These are phyloP conservation scores for Turnera subulata DNA, from an alignment of 345 rosid genomes.

Conservation along the genomic window DNA sequence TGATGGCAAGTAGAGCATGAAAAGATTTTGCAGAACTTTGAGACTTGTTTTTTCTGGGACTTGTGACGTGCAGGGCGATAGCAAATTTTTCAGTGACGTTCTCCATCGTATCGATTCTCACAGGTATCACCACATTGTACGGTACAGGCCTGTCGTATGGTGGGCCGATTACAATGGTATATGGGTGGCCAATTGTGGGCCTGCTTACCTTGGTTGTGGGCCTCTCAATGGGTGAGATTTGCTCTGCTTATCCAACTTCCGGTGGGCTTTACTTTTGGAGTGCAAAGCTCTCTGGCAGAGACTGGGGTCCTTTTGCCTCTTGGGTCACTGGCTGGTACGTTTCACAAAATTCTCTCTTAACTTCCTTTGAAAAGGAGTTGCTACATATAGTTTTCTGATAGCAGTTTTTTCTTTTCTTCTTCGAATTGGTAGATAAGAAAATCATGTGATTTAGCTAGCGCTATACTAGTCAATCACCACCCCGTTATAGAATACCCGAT, in stretches of 20 bases:
- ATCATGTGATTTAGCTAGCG: no score
- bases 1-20: no score
- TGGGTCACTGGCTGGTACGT: conserved; percentile 69
- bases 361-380: no score
- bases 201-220: conserved; percentile 36
- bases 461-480: no score
- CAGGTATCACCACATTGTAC: conserved; percentile 48
- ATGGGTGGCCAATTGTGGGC: conserved; percentile 54
- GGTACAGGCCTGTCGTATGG: conserved; percentile 43
- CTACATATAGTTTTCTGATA: no score
- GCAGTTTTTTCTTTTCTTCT: no score
- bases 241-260: conserved; percentile 53
- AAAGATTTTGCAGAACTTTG: no score
- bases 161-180: conserved; percentile 50
- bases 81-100: conserved; percentile 51
- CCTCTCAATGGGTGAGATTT: conserved; percentile 55
- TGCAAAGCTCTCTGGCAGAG: conserved; percentile 39
- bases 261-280: conserved; percentile 65
- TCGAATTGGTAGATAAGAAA: no score
- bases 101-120: conserved; percentile 43
- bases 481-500: no score
- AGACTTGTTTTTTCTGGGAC: background rate
- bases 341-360: background rate
- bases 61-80: conserved; percentile 26
- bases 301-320: conserved; percentile 55